Evolutionary conservation across 345 rosid species (phyloP), one percentile per base, ranked within the genome.

Genomic region (Raphanus sativus): DNA sequence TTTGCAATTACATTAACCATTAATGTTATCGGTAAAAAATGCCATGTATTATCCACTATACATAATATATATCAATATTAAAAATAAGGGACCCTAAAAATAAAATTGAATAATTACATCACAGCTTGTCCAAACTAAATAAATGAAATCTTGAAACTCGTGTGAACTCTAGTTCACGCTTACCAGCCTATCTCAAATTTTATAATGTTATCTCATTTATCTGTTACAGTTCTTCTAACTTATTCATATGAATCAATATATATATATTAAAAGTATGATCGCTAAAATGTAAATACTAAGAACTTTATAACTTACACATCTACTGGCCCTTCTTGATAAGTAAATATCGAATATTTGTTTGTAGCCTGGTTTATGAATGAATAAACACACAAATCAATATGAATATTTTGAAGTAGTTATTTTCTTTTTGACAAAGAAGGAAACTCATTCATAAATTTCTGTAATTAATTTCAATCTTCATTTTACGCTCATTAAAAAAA

Each of bases 101-200:
- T 10, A 42, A 12, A 48, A 58, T 4, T 4, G 25, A 63, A 28
- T 21, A 3, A 32, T 3, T 45, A 38, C 71, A 55, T 40, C 11
- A 56, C n/a, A 64, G 34, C 75, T 70, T 55, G 70, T 64, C 60
- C 38, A 16, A 65, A 42, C 8, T 59, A 71, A 42, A 29, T 65
- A 58, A 59, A 65, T 24, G 36, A 72, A 72, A 50, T 78, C 54
- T 71, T 66, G 55, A 72, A 72, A 65, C 32, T 72, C 69, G 77
- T 78, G 77, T 72, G 77, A 66, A 72, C 63, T 78, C 16, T 13
- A 13, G 55, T 78, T 65, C 81, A 72, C 67, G 73, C 67, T 48
- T 59, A 55, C 65, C 29, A 70, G 62, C 62, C 62, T 16, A 45
- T 55, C 70, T 28, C 3, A 28, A 28, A 28, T n/a, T n/a, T n/a